Conservation (phyloP, 352 stramenopile species). For the Phytopythium aichiense region DNA sequence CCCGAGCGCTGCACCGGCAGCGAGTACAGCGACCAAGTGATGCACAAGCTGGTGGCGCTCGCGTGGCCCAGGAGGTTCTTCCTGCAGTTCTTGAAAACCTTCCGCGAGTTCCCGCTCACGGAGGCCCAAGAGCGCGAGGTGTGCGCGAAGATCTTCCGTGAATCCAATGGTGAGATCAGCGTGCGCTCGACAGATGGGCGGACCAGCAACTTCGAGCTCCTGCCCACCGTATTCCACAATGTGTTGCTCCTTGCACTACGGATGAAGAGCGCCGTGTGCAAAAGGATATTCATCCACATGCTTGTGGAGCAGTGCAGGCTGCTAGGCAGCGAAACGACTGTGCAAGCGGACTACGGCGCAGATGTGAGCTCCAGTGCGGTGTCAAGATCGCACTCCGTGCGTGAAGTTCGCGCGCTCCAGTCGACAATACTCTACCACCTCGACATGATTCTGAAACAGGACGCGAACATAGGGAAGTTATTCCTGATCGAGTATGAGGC, state of each 20-base stretch:
- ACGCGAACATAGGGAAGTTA: constrained; percentile 28
- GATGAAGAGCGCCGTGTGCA: constrained; percentile 26
- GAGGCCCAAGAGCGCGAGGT: constrained; percentile 28
- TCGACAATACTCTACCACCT: constrained; percentile 59
- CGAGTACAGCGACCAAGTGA: constrained; percentile 21
- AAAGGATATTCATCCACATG: constrained; percentile 29
- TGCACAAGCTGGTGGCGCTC: constrained; percentile 31
- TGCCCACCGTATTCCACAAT: constrained; percentile 39
- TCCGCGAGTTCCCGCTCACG: constrained; percentile 32
- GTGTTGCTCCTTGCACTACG: constrained; percentile 32
- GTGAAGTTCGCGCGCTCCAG: constrained; percentile 28
- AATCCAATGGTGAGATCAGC: constrained; percentile 24
- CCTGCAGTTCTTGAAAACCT: constrained; percentile 44
- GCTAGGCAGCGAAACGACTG: constrained; percentile 5
- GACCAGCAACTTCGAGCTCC: constrained; percentile 19
- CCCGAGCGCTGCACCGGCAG: constrained; percentile 20
- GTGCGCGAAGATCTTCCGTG: constrained; percentile 40
- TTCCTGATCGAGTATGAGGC: constrained; percentile 40
- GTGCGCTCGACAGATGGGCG: constrained; percentile 4
- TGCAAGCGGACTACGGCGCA: not conserved
- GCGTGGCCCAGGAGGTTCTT: constrained; percentile 43
- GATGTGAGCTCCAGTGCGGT: not conserved
- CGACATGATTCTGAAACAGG: constrained; percentile 43
- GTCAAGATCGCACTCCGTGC: not conserved
- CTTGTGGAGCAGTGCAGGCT: constrained; percentile 30